These are phyloP conservation scores for Saturnispora sanitii DNA, from an alignment of 805 yeast genomes.

Conservation along the genomic window DNA sequence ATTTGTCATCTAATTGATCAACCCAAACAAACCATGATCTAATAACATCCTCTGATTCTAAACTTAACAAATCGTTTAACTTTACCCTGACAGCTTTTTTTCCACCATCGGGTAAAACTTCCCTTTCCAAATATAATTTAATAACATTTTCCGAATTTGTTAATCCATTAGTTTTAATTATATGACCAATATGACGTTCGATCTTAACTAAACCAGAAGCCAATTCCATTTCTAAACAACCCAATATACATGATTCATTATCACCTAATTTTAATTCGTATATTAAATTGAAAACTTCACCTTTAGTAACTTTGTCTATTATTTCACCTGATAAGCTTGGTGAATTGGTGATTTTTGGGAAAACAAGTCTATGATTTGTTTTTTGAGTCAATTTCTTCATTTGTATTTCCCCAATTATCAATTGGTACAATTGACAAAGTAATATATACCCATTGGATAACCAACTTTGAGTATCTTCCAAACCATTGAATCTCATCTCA, in stretches of 20 bases:
- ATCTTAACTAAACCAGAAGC: constrained; percentile 1
- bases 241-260: background rate
- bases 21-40: constrained; percentile 5
- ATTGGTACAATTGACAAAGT: background rate
- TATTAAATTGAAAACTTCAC: constrained; percentile 1
- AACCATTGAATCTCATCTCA: background rate
- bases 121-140: constrained; percentile 1
- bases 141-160: background rate
- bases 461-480: background rate
- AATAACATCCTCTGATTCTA: constrained; percentile 3
- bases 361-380: background rate
- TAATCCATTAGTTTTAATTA: constrained; percentile 3
- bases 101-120: background rate
- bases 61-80: background rate
- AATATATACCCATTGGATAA: constrained; percentile 1
- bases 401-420: constrained; percentile 1
- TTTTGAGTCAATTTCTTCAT: background rate
- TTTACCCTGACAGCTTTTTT: constrained; percentile 2
- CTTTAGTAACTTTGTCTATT: background rate
- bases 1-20: background rate
- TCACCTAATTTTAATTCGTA: constrained; percentile 2
- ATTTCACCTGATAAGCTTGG: background rate
- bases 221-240: constrained; percentile 2
- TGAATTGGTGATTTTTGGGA: background rate
- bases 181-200: constrained; percentile 8